Base-by-base conservation (phyloP, 73 alveolate species). In the Blepharisma japonicum region DNA sequence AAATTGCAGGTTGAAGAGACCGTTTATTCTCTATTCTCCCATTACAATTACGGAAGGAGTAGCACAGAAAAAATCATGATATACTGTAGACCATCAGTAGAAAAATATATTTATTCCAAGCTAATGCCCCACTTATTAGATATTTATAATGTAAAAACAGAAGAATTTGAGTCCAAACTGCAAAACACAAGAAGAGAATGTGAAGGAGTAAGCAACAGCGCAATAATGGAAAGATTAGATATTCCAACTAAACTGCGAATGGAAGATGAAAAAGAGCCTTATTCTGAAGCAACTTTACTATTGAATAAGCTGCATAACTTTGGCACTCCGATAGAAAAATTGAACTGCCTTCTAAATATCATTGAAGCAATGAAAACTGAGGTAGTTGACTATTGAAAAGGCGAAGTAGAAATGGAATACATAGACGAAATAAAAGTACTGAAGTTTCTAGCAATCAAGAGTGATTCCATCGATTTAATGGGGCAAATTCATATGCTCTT, bases 41-140 rank as follows among this genome's bases (percentile, higher is more conserved):
- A 70, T 70, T 70, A 45, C 27, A 70, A 70, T 70, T 70, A 47
- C 27, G 80, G 80, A n/a, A 70, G 66, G 6, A 21, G 32, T 2
- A 45, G 27, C 23, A n/a, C 80, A 0, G 80, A 70, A 70, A 70
- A 45, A 45, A 70, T 70, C 71, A 70, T 70, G 80, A 54, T 70
- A 14, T 70, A 39, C 27, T 70, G 80, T 5, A 70, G 80, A 4
- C 80, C 80, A 45, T 72, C 80, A 38, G 80, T 70, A 7, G 80
- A 70, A 70, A 70, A 70, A 70, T 70, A 45, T 70, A 54, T 70
- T 2, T 70, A 45, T 70, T 39, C 68, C 47, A 70, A 70, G 61
- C 11, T 70, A 18, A 18, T 7, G n/a, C 39, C 21, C 2, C 55
- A 9, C n/a, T 18, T 70, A 9, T 39, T 45, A 5, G 32, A 18